Conservation (phyloP, 1,139 yeast species). For the Zygoascus sp. region DNA sequence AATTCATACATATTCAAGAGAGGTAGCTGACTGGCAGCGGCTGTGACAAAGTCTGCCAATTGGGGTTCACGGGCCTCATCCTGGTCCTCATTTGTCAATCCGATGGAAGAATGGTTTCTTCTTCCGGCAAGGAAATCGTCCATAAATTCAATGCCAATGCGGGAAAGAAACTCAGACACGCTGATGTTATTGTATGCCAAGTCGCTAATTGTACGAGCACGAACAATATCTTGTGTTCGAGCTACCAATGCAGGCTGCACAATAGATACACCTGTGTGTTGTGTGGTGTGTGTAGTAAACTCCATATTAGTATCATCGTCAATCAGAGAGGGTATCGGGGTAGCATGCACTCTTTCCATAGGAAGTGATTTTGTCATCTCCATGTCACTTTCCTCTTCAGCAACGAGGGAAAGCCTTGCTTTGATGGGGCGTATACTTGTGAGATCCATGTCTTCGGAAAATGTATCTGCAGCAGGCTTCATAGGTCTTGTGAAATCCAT, state of each 20-base stretch:
- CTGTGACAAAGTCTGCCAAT: conserved; percentile 26
- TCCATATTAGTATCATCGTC: background rate
- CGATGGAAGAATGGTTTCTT: conserved; percentile 29
- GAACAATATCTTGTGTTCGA: conserved; percentile 9
- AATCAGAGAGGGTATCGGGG: conserved; percentile 12
- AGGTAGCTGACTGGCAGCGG: conserved; percentile 29
- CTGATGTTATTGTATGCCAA: conserved; percentile 20
- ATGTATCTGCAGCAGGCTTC: background rate
- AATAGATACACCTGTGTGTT: conserved; percentile 3
- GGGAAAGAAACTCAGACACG: conserved; percentile 29
- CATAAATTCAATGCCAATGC: conserved; percentile 33
- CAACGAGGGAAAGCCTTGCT: background rate
- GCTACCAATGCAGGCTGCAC: conserved; percentile 7
- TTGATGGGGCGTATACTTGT: background rate
- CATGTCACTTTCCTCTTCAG: conserved; percentile 15
- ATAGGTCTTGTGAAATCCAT: conserved; percentile 15
- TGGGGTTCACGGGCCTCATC: conserved; percentile 20
- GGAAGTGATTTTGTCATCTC: conserved; percentile 16
- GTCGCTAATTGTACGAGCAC: conserved; percentile 9
- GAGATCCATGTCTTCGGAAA: background rate
- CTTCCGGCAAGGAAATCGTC: conserved; percentile 32
- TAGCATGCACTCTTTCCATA: background rate
- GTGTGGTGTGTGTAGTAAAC: conserved; percentile 4
- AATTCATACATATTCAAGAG: conserved; percentile 33
- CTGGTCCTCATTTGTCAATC: conserved; percentile 19